These are phyloP conservation scores for Suhomyces maxii DNA, from an alignment of 1,139 yeast genomes.

Conservation along the genomic window DNA sequence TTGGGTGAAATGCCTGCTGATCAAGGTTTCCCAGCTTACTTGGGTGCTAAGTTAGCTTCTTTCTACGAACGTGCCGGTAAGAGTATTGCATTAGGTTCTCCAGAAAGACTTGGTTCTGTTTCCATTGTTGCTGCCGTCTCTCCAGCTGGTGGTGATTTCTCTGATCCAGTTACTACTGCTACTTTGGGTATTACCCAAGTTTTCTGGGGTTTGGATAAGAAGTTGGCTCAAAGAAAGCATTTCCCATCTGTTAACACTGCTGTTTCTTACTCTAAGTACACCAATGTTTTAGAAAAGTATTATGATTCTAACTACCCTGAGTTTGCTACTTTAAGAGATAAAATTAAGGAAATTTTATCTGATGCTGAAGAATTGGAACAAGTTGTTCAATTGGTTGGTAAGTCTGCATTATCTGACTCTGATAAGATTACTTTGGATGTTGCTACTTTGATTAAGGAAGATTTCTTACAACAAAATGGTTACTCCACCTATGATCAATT, in stretches of 20 bases:
- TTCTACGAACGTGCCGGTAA: conserved; percentile 99
- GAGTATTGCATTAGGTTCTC: conserved; percentile 93
- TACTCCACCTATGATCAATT: conserved; percentile 96
- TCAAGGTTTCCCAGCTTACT: conserved; percentile 99
- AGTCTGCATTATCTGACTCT: conserved; percentile 92
- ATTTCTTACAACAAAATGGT: conserved; percentile 98
- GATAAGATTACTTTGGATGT: conserved; percentile 97
- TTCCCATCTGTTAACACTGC: conserved; percentile 98
- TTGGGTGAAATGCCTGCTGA: conserved; percentile 99
- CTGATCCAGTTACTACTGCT: conserved; percentile 98
- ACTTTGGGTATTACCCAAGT: conserved; percentile 99
- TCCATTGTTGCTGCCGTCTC: conserved; percentile 99
- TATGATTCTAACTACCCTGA: conserved; percentile 88
- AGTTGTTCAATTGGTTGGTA: conserved; percentile 98
- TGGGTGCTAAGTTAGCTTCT: conserved; percentile 97
- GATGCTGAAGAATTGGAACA: conserved; percentile 98
- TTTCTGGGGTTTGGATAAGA: conserved; percentile 99
- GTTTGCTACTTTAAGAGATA: conserved; percentile 85
- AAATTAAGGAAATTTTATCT: conserved; percentile 89
- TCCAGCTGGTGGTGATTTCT: conserved; percentile 99
- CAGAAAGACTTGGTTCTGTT: conserved; percentile 94
- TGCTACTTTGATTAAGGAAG: conserved; percentile 88
- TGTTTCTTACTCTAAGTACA: conserved; percentile 94
- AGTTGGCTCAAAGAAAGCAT: conserved; percentile 98
- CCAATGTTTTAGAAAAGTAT: conserved; percentile 79